Evolutionary conservation across 202 grass and related monocot species (phyloP).

Genomic region (Elaeis oleifera): DNA sequence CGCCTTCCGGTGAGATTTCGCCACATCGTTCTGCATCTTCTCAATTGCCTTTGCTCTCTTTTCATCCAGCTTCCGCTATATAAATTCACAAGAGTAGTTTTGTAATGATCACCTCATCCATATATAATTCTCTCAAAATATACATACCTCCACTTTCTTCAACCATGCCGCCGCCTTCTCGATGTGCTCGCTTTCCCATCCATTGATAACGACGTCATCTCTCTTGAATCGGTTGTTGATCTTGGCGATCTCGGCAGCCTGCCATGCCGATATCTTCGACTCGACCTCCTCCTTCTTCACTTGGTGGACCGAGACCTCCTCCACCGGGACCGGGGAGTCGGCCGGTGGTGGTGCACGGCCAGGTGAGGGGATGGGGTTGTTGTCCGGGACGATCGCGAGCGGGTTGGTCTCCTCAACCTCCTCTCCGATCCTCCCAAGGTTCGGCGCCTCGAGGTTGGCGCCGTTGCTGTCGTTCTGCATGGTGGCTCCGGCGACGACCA

Average conservation of each 20-base stretch:
- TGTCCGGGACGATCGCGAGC: slow-evolving; percentile 7
- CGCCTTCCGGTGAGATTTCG: slow-evolving; percentile 7
- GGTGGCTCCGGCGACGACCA: slow-evolving; percentile 5
- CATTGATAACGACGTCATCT: slow-evolving; percentile 10
- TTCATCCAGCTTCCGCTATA: background rate
- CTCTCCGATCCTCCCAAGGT: background rate
- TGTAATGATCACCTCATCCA: too few species aligned
- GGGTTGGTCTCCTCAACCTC: slow-evolving; percentile 14
- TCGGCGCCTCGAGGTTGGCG: too few species aligned
- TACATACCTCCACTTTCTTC: slow-evolving; percentile 12
- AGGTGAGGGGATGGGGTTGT: slow-evolving; percentile 5
- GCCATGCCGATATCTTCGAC: slow-evolving; percentile 14
- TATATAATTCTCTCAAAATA: too few species aligned
- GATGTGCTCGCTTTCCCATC: slow-evolving; percentile 14
- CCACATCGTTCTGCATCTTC: slow-evolving; percentile 18
- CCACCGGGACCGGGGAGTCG: too few species aligned
- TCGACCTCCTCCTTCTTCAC: slow-evolving; percentile 17
- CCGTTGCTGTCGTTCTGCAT: background rate
- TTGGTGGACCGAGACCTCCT: background rate
- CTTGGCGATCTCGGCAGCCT: slow-evolving; percentile 11
- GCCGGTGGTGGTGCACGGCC: background rate
- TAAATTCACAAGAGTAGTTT: too few species aligned
- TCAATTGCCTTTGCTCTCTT: slow-evolving; percentile 12
- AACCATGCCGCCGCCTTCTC: slow-evolving; percentile 4
- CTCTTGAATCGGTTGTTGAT: slow-evolving; percentile 11